A percentile compares a stretch with the other conserved stretches of the same genome.
Evolutionary conservation across 2,329 filamentous ascomycete genomes (phyloP).

Genomic region (Zasmidium citrigriseum): DNA sequence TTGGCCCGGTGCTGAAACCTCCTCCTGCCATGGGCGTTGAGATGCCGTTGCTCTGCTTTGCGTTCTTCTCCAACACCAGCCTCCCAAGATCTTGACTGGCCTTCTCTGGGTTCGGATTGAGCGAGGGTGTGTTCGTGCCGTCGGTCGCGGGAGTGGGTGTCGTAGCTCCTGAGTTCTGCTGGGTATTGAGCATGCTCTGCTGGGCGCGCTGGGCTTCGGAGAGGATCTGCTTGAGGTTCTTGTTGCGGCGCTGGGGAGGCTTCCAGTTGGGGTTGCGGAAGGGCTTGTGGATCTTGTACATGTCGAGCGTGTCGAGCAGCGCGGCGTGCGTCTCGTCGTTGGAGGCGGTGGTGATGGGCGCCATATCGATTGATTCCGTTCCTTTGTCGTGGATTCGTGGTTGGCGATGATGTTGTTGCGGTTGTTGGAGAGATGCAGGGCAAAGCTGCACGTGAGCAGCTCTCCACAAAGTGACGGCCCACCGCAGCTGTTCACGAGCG

Average conservation of each 20-base stretch:
- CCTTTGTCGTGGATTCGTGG: too few relatives aligned
- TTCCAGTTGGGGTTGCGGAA: constrained; percentile 93
- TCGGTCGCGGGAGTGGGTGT: constrained; percentile 55
- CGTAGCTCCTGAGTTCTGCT: constrained; percentile 73
- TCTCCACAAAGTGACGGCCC: not conserved
- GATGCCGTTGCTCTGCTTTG: constrained; percentile 36
- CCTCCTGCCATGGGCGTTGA: constrained; percentile 15
- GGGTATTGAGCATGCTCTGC: constrained; percentile 79
- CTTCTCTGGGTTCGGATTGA: constrained; percentile 83
- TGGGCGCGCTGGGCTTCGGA: constrained; percentile 86
- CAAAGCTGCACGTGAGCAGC: not conserved
- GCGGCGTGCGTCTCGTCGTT: constrained; percentile 78
- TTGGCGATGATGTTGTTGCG: not conserved
- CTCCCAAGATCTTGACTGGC: constrained; percentile 84
- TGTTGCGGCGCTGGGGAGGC: constrained; percentile 92
- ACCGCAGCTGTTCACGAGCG: not conserved
- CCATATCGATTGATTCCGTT: too few relatives aligned
- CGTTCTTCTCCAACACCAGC: constrained; percentile 81
- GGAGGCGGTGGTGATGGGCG: constrained; percentile 66
- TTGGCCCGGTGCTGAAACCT: constrained; percentile 53
- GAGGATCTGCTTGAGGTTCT: constrained; percentile 96
- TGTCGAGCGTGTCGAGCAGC: constrained; percentile 89
- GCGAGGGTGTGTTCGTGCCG: constrained; percentile 53
- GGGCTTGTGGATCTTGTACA: constrained; percentile 79
- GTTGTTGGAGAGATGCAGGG: not conserved